phyloP scores from a whole-genome alignment of 2,329 filamentous ascomycete genomes.

The Pseudocercospora fuligena region DNA sequence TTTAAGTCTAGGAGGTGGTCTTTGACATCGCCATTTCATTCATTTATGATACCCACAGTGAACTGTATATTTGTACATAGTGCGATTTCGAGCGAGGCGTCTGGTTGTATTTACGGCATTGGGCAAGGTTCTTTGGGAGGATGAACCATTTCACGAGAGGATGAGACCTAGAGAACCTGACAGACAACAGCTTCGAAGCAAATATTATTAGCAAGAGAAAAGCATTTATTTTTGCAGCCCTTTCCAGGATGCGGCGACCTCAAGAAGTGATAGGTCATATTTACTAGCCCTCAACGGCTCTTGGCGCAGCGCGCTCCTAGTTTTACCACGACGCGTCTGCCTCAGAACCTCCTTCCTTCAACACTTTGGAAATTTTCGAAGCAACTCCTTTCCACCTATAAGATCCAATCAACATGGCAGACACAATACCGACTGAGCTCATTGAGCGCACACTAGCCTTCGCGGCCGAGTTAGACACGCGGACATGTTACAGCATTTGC shows the following conservation, averaged over 20 bases:
- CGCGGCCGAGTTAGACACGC: constrained; percentile 7
- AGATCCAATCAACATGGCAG: not conserved
- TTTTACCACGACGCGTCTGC: no score
- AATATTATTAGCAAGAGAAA: not conserved
- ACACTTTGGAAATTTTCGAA: no score
- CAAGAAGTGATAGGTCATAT: no score
- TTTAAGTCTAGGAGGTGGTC: not conserved
- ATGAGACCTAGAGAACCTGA: not conserved
- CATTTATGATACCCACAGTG: constrained; percentile 12
- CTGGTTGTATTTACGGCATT: not conserved
- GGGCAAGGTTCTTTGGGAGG: not conserved
- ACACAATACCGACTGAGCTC: constrained; percentile 10
- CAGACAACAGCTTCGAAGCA: not conserved
- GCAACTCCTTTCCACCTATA: no score
- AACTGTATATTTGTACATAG: constrained; percentile 1
- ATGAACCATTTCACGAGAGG: not conserved
- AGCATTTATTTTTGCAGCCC: not conserved
- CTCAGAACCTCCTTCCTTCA: no score
- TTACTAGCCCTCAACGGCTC: no score
- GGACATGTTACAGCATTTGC: constrained; percentile 4
- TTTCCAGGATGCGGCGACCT: not conserved
- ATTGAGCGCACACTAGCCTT: constrained; percentile 1
- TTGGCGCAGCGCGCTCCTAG: no score
- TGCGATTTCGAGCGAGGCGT: constrained; percentile 7
- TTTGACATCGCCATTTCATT: not conserved